Evolutionary conservation across 2,329 filamentous ascomycete species (phyloP).

Genomic region (Phialophora chinensis): DNA sequence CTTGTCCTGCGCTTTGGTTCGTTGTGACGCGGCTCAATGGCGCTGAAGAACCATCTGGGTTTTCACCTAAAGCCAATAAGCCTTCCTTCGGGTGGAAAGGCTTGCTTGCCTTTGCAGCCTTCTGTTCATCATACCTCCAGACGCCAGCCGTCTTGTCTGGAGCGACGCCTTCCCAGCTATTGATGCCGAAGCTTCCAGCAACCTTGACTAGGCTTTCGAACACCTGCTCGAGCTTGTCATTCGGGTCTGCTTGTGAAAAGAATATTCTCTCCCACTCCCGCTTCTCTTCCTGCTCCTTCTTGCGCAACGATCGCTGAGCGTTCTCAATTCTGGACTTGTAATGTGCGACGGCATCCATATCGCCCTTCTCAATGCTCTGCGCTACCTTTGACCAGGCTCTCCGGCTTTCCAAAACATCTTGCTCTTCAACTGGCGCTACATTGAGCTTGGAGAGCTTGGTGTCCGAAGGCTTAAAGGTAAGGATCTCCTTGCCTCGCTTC

Average conservation of each 20-base stretch:
- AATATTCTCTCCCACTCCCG: slow-evolving; percentile 83
- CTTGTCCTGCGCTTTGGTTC: slow-evolving; percentile 20
- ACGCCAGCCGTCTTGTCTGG: slow-evolving; percentile 71
- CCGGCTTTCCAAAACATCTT: slow-evolving; percentile 86
- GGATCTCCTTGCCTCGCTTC: slow-evolving; percentile 55
- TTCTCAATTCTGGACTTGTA: slow-evolving; percentile 94
- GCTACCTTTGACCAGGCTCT: slow-evolving; percentile 89
- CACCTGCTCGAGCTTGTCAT: slow-evolving; percentile 44
- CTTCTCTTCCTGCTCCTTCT: slow-evolving; percentile 74
- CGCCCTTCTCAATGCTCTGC: slow-evolving; percentile 76
- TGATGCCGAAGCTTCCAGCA: slow-evolving; percentile 40
- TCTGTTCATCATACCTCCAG: slow-evolving; percentile 69
- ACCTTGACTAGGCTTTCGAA: slow-evolving; percentile 53
- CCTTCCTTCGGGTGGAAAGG: slow-evolving; percentile 51
- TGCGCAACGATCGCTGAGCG: slow-evolving; percentile 77
- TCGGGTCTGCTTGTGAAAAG: slow-evolving; percentile 60
- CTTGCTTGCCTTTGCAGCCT: slow-evolving; percentile 51
- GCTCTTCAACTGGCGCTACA: slow-evolving; percentile 75
- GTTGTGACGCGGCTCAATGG: slow-evolving; percentile 36
- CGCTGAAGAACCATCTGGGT: slow-evolving; percentile 34
- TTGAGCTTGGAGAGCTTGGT: slow-evolving; percentile 67
- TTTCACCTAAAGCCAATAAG: slow-evolving; percentile 48
- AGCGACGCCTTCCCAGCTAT: slow-evolving; percentile 57
- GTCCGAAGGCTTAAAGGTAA: slow-evolving; percentile 63
- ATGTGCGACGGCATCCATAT: slow-evolving; percentile 78